Conservation (phyloP, 2,329 filamentous ascomycete species). For the Leptographium wingfieldii region DNA sequence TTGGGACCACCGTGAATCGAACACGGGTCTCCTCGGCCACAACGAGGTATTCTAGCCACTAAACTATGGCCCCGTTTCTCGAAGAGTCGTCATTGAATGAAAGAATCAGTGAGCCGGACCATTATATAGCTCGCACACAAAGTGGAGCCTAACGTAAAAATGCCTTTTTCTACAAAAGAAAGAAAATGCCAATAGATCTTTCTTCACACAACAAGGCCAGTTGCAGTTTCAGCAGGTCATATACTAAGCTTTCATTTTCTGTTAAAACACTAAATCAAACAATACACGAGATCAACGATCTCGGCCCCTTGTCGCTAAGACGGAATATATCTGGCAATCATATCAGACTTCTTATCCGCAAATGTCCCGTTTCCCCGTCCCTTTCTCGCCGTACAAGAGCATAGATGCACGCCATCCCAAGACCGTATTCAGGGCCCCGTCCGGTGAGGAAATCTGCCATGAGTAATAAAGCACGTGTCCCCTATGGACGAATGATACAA, state of each 20-base stretch:
- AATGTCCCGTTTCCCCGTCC: background rate
- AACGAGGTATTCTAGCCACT: slow-evolving; percentile 14
- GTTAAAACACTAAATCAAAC: background rate
- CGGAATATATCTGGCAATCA: background rate
- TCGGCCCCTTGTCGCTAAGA: background rate
- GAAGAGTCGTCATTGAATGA: background rate
- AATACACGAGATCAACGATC: background rate
- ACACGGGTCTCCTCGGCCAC: slow-evolving; percentile 12
- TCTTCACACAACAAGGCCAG: too few species aligned
- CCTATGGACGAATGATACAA: background rate
- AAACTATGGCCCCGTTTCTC: slow-evolving; percentile 12
- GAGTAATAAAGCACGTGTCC: background rate
- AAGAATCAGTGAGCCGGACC: background rate
- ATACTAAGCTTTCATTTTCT: background rate
- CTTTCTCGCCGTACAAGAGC: background rate
- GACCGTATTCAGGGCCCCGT: background rate
- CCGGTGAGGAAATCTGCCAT: background rate
- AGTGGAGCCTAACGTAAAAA: background rate
- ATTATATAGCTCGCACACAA: background rate
- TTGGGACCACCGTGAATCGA: slow-evolving; percentile 10
- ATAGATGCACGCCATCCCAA: background rate
- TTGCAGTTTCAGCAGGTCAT: too few species aligned
- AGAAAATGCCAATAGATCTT: too few species aligned
- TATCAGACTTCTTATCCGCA: background rate
- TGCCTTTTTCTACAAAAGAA: too few species aligned